Evolutionary conservation across 805 yeast genomes (phyloP), one percentile per base, ranked within the genome.

Genomic region (Millerago galiae): DNA sequence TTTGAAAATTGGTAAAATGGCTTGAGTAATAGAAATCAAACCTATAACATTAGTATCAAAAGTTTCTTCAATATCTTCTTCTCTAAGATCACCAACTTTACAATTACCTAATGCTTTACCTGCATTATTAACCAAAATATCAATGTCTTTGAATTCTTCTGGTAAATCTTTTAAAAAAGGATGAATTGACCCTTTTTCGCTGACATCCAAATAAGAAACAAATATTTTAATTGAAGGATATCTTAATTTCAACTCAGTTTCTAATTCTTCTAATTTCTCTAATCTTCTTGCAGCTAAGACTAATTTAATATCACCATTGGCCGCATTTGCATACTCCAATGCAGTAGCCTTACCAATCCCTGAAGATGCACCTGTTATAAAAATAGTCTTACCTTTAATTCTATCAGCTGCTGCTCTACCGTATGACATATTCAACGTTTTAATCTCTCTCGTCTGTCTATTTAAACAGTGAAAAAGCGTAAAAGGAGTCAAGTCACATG

Each of bases 301-400:
- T 53, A 87, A 72, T 56, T 82, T 81, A 56, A 83, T 60, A 15
- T 81, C 61, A 30, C 95, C 95, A 42, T 77, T 69, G 21, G 91
- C 71, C n/a, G 86, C 85, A 29, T 58, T 79, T 27, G 96, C 93
- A 52, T 87, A 79, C 59, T 90, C 95, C 38, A 72, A 63, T 13
- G 97, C 98, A 13, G 96, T 89, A 43, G 95, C 91, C 52, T 78
- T 79, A 15, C 98, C 99, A 55, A 91, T 91, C 42, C 99, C 98
- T 8, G 96, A 81, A 31, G 95, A 85, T 11, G 97, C 98, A 48
- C 98, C 98, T 15, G 98, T 87, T 56, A 91, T 82, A 32, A 91
- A 74, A 14, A 87, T 72, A 18, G 79, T 78, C 59, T 91, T 90
- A 35, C 83, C 83, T 28, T 82, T 79, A 28, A 91, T 68, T 62